Conservation (phyloP, 2,329 filamentous ascomycete species). For the Diaporthe destruens region DNA sequence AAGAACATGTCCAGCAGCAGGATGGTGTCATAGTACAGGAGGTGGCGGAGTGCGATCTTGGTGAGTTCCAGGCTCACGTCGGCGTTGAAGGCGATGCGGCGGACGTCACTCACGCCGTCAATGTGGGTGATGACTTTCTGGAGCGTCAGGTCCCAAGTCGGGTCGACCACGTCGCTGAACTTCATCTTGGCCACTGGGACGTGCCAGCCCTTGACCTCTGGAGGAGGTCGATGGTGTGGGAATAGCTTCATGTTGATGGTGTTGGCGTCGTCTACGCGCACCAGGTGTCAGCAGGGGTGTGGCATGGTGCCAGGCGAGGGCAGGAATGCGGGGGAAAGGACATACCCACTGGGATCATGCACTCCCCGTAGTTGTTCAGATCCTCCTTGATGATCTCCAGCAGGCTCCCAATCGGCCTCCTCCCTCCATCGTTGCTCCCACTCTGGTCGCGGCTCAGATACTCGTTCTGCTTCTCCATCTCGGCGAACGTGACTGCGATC, state of each 20-base stretch:
- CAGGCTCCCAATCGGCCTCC: conserved; percentile 84
- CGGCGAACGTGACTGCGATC: conserved; percentile 85
- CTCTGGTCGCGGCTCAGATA: conserved; percentile 77
- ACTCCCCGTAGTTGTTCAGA: conserved; percentile 96
- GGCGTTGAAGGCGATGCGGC: conserved; percentile 85
- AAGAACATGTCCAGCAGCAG: conserved; percentile 95
- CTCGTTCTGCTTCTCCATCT: conserved; percentile 90
- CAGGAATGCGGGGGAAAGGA: conserved; percentile 42
- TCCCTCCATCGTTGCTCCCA: conserved; percentile 57
- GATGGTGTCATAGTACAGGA: conserved; percentile 93
- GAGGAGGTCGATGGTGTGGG: conserved; percentile 81
- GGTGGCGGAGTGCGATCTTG: conserved; percentile 86
- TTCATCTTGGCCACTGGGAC: conserved; percentile 84
- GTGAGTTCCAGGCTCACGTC: conserved; percentile 90
- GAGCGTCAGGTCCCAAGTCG: conserved; percentile 81
- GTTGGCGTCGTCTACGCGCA: conserved; percentile 81
- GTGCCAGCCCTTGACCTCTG: conserved; percentile 86
- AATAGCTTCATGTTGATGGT: conserved; percentile 98
- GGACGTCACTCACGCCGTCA: conserved; percentile 90
- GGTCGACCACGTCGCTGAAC: conserved; percentile 72
- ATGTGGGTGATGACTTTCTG: conserved; percentile 86
- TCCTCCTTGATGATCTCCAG: conserved; percentile 87
- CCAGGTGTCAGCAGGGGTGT: conserved; percentile 40
- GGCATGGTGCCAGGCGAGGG: not conserved
- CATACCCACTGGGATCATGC: conserved; percentile 95